Evolutionary conservation across 2,329 filamentous ascomycete genomes (phyloP), one percentile per base, ranked within the genome.

Genomic region (Nemania bipapillata): DNA sequence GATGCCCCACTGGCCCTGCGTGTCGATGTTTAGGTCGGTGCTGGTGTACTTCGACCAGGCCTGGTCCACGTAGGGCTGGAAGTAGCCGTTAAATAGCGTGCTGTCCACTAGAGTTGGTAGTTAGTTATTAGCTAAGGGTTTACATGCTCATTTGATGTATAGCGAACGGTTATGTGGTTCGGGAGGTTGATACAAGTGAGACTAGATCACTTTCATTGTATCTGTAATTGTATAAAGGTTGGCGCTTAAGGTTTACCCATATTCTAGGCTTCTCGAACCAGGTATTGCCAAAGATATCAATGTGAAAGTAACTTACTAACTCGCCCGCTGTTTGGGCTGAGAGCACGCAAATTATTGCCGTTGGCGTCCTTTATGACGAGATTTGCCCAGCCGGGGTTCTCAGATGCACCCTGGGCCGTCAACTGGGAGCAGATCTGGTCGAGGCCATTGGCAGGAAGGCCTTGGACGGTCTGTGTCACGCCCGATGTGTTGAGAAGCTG

Each of bases 301-400:
- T 4, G 30, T 3, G 45, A 37, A 35, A 35, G 11, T 1, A 1
- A 50, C 63, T 62, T 50, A 70, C 67, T 54, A 50, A 83, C 80
- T 65, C 81, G 80, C 26, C 81, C 86, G 12, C 83, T 80, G 75
- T 86, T 87, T 50, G 87, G 86, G 68, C 84, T 86, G 63, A 89
- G 77, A 3, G 83, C 85, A 37, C 87, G 85, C 69, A 87, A 78
- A 68, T 82, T 80, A 52, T 75, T 70, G 57, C 81, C 83, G 47
- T 78, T 75, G 28, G 75, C 47, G 12, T 77, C 79, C 64, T 81
- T 80, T 37, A 87, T 76, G 52, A 88, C 80, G 40, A 89, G 82
- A 74, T 81, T 80, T 65, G 81, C 82, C 87, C 87, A 89, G 50
- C 83, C 84, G 4, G 81, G 80, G 53, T 83, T 80, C 74, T 87